A percentile compares a stretch with the other conserved stretches of the same genome.
phyloP scores from a whole-genome alignment of 2,329 filamentous ascomycete genomes.

The Neonectria ditissima region DNA sequence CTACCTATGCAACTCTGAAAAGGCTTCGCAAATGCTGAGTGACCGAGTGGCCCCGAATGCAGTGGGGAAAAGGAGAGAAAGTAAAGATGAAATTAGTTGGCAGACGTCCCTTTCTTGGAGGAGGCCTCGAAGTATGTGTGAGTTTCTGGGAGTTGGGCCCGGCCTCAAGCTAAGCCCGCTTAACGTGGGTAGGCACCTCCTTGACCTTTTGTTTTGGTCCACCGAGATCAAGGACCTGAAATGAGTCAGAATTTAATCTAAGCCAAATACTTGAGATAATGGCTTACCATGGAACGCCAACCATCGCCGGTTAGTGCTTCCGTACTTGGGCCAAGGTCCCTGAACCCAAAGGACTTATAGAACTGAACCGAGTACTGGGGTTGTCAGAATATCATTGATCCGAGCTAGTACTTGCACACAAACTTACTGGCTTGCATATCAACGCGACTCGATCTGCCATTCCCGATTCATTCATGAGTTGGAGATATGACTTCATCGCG shows the following conservation, averaged over 20 bases:
- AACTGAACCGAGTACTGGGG: constrained; percentile 74
- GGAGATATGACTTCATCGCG: constrained; percentile 80
- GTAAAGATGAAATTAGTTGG: background rate
- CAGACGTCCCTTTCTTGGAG: background rate
- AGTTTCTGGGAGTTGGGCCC: background rate
- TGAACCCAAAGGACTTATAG: constrained; percentile 82
- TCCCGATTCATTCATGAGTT: constrained; percentile 77
- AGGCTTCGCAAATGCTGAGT: constrained; percentile 19
- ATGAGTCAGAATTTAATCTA: background rate
- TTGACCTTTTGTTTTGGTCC: constrained; percentile 43
- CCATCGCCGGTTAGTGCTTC: constrained; percentile 81
- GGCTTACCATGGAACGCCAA: constrained; percentile 83
- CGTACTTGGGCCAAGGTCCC: constrained; percentile 74
- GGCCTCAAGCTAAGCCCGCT: constrained; percentile 23
- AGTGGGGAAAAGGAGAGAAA: background rate
- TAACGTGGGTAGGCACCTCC: constrained; percentile 40
- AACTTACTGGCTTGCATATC: constrained; percentile 76
- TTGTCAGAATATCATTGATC: constrained; percentile 14
- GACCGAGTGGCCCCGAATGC: background rate
- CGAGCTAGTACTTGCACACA: background rate
- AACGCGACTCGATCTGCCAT: constrained; percentile 80
- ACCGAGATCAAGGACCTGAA: constrained; percentile 40
- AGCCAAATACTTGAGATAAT: no score
- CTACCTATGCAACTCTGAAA: constrained; percentile 36
- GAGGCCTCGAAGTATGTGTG: background rate